phyloP scores from a whole-genome alignment of 805 yeast species.

The Lipomyces chichibuensis region DNA sequence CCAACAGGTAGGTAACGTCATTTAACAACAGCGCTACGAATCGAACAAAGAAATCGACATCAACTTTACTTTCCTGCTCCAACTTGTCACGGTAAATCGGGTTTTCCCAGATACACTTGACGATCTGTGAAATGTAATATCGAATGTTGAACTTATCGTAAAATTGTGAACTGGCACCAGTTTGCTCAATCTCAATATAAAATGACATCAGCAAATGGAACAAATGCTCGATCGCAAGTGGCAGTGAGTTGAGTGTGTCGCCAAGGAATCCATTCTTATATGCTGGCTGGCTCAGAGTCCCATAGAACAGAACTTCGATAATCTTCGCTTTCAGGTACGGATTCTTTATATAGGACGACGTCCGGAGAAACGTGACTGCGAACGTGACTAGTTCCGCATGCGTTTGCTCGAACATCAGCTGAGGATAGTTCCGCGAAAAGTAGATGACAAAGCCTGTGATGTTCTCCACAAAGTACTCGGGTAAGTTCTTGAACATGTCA shows the following conservation, averaged over 20 bases:
- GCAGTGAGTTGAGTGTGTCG: constrained; percentile 64
- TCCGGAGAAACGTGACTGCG: constrained; percentile 72
- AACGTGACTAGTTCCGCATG: constrained; percentile 62
- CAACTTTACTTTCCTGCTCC: constrained; percentile 62
- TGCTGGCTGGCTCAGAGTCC: constrained; percentile 57
- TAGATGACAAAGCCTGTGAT: constrained; percentile 70
- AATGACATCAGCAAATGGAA: constrained; percentile 84
- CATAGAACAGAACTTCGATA: constrained; percentile 77
- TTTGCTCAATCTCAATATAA: constrained; percentile 92
- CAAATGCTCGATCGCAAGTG: constrained; percentile 63
- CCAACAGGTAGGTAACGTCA: constrained; percentile 88
- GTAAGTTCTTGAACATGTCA: constrained; percentile 77
- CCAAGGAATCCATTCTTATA: constrained; percentile 65
- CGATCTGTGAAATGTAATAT: constrained; percentile 78
- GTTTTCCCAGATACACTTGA: constrained; percentile 82
- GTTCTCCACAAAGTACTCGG: constrained; percentile 86
- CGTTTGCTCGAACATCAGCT: constrained; percentile 53
- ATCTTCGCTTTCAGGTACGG: constrained; percentile 90
- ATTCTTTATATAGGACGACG: constrained; percentile 68
- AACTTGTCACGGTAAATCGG: constrained; percentile 70
- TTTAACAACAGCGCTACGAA: constrained; percentile 94
- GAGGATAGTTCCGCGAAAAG: constrained; percentile 56
- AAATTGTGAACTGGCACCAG: constrained; percentile 93
- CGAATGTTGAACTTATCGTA: constrained; percentile 94
- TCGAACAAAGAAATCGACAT: constrained; percentile 83